Evolutionary conservation across 2,329 filamentous ascomycete genomes (phyloP), one percentile per base, ranked within the genome.

Genomic region (Sporothrix pallida): DNA sequence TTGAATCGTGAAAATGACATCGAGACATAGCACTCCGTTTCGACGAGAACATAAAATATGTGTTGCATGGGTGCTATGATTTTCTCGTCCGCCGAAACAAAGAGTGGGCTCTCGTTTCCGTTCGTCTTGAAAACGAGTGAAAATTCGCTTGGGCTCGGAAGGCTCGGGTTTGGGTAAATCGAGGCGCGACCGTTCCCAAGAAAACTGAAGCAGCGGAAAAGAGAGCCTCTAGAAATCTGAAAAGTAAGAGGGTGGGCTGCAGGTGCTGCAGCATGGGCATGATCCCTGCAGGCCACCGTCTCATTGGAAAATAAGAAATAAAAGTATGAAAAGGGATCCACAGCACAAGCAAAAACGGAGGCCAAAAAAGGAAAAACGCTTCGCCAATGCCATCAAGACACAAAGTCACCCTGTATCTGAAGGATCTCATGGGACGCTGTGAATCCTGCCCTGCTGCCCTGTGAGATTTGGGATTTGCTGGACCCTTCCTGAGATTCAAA

Each of bases 351-450:
- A 6, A 67, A 67, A 50, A 67, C 44, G 63, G 63, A 26, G 63
- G 13, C 42, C 44, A 13, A 67, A 67, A 67, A 12, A 50, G 63
- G 63, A 67, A n/a, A 67, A 67, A 67, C 67, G 44, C 48, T n/a
- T 52, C 48, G 65, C 67, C 67, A 69, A 69, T 54, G 67, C 26
- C 46, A 2, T 69, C 46, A 3, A 69, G 65, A 69, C 65, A 50
- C 20, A 26, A 50, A 7, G 37, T 46, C 60, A 8, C 63, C 13
- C 62, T 67, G 62, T 44, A 48, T 15, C 12, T 65, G 12, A 67
- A 67, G 20, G 63, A 67, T 50, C n/a, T 10, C 44, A 6, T 26
- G 60, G 60, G n/a, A 63, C 31, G 12, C 4, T 60, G 56, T 37
- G 26, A 60, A 17, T 56, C 13, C 56, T 60, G 56, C 56, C 56